Percentiles rank a stretch among this genome's conserved stretches.
Evolutionary conservation across 2,329 filamentous ascomycete species (phyloP).

Genomic region (Colletotrichum sp.): DNA sequence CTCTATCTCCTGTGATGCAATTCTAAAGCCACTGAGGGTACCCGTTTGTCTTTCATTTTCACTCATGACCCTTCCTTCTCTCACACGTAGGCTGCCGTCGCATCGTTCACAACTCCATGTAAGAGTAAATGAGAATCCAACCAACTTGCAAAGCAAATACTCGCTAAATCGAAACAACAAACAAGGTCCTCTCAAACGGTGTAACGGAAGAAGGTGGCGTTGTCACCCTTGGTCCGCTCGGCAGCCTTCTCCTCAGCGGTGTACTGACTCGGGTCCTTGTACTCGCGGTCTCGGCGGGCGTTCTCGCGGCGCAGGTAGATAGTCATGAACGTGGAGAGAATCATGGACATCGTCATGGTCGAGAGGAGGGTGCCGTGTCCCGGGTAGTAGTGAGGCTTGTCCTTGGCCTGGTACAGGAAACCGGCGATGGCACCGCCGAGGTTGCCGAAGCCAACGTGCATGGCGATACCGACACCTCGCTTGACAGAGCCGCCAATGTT

Average conservation of each 20-base stretch:
- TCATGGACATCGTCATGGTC: slow-evolving; percentile 49
- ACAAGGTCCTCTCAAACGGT: slow-evolving; percentile 40
- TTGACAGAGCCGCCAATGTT: slow-evolving; percentile 62
- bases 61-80: background rate
- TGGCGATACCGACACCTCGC: slow-evolving; percentile 59
- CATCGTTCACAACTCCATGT: background rate
- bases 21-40: background rate
- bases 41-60: background rate
- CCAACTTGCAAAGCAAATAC: background rate
- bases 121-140: background rate
- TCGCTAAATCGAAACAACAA: background rate
- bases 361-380: slow-evolving; percentile 77
- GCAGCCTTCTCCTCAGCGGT: slow-evolving; percentile 56
- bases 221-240: slow-evolving; percentile 61
- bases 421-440: slow-evolving; percentile 53
- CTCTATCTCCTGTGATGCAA: background rate
- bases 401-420: slow-evolving; percentile 49
- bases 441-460: slow-evolving; percentile 66
- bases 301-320: slow-evolving; percentile 63
- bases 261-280: slow-evolving; percentile 53
- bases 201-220: slow-evolving; percentile 61
- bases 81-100: background rate
- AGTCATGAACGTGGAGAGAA: slow-evolving; percentile 60
- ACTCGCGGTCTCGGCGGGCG: slow-evolving; percentile 51
- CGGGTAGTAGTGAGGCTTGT: slow-evolving; percentile 68